A percentile compares a stretch with the other conserved stretches of the same genome.
Evolutionary conservation across 257 asterid species (phyloP).

Genomic region (Coffea eugenioides): DNA sequence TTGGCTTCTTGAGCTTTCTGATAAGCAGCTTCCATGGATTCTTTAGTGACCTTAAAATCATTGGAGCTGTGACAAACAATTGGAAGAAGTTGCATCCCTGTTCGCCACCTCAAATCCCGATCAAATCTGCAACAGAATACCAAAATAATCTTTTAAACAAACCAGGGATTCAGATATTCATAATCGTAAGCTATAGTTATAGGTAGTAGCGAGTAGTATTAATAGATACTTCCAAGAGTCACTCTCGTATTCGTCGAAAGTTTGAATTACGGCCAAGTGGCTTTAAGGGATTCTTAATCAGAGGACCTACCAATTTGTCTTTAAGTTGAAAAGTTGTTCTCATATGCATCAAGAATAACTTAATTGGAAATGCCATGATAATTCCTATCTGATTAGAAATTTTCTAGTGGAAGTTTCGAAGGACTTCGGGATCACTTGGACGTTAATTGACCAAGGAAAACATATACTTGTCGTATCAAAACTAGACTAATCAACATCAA

Average conservation of each 20-base stretch:
- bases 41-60: conserved; percentile 53
- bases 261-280: background rate
- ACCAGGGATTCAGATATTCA: background rate
- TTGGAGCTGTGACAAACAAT: conserved; percentile 64
- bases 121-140: conserved; percentile 52
- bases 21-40: conserved; percentile 62
- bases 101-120: conserved; percentile 82
- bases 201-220: background rate
- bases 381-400: background rate
- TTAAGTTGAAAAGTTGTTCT: conserved; percentile 9
- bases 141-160: background rate
- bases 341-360: conserved; percentile 31
- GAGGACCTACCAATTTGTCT: conserved; percentile 13
- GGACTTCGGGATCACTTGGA: background rate
- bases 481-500: background rate
- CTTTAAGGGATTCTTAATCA: background rate
- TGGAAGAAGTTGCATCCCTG: conserved; percentile 59
- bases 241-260: background rate
- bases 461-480: background rate
- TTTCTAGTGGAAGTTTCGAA: background rate
- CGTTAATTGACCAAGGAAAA: background rate
- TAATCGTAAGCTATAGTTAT: background rate
- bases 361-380: background rate
- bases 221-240: background rate
- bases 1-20: conserved; percentile 49